Conservation (phyloP, 495 filamentous ascomycete genomes). For the Bacidia gigantensis region DNA sequence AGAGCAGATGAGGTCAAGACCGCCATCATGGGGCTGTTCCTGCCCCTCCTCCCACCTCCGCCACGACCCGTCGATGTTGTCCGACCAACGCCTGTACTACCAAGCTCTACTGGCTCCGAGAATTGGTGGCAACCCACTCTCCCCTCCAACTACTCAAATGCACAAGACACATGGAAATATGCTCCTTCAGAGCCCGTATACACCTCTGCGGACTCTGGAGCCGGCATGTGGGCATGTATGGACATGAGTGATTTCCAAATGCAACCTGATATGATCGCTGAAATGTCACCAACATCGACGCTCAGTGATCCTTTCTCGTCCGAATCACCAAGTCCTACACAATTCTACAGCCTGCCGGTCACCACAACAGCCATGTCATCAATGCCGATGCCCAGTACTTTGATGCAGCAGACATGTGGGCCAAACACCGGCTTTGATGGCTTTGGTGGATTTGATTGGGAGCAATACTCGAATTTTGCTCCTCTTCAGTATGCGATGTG, state of each 20-base stretch:
- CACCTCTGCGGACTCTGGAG: slow-evolving; percentile 53
- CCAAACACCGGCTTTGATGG: slow-evolving; percentile 52
- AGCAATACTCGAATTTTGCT: slow-evolving; percentile 40
- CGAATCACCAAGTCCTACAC: slow-evolving; percentile 49
- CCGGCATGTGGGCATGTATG: slow-evolving; percentile 72
- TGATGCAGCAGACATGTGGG: slow-evolving; percentile 71
- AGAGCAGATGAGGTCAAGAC: slow-evolving; percentile 89
- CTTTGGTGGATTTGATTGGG: slow-evolving; percentile 70
- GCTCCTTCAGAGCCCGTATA: slow-evolving; percentile 75
- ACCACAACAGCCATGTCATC: slow-evolving; percentile 46
- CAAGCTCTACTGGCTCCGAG: slow-evolving; percentile 64
- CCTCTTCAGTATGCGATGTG: slow-evolving; percentile 40
- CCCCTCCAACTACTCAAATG: slow-evolving; percentile 43
- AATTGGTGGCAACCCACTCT: slow-evolving; percentile 62
- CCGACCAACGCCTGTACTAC: slow-evolving; percentile 69
- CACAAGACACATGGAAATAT: slow-evolving; percentile 87
- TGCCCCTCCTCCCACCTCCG: slow-evolving; percentile 82
- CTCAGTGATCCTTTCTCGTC: slow-evolving; percentile 71
- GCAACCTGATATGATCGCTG: slow-evolving; percentile 21
- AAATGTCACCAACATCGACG: slow-evolving; percentile 52
- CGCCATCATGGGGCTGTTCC: slow-evolving; percentile 70
- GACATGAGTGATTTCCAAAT: slow-evolving; percentile 52
- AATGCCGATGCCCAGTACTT: slow-evolving; percentile 80
- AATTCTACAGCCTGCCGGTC: slow-evolving; percentile 55
- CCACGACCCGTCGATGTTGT: slow-evolving; percentile 86